A percentile compares a stretch with the other conserved stretches of the same genome.
These are phyloP conservation scores for Paulownia fortunei DNA, from an alignment of 257 asterid species.

Conservation along the genomic window DNA sequence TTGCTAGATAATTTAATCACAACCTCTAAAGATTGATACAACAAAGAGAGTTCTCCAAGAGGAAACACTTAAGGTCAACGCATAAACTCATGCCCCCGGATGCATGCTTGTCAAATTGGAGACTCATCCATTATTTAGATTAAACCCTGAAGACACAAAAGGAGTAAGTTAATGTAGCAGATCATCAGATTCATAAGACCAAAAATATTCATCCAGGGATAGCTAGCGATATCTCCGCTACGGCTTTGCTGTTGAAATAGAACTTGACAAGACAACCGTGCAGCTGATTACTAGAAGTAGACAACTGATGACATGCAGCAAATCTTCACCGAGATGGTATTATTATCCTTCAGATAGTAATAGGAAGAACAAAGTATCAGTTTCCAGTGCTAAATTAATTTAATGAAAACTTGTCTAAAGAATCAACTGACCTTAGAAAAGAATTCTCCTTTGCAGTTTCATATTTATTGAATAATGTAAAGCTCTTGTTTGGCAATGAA, in stretches of 20 bases:
- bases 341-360: neutral
- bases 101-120: neutral
- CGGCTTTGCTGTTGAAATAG: neutral
- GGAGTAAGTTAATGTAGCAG: neutral
- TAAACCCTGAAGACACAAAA: neutral
- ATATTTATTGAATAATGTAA: constrained; percentile 48
- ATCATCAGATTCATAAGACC: neutral
- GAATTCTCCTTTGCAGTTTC: neutral
- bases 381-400: neutral
- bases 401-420: constrained; percentile 3
- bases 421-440: constrained; percentile 31
- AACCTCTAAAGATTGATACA: constrained; percentile 25
- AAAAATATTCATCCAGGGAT: neutral
- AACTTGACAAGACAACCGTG: neutral
- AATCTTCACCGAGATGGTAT: neutral
- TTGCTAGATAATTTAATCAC: neutral
- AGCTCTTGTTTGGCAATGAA: constrained; percentile 88
- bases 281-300: neutral
- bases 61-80: neutral
- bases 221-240: neutral
- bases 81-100: neutral
- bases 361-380: neutral
- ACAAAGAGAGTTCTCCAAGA: neutral
- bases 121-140: neutral
- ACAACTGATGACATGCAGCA: constrained; percentile 8